These are phyloP conservation scores for Sodiomyces alkalinus DNA, from an alignment of 2,329 filamentous ascomycete species.

Conservation along the genomic window DNA sequence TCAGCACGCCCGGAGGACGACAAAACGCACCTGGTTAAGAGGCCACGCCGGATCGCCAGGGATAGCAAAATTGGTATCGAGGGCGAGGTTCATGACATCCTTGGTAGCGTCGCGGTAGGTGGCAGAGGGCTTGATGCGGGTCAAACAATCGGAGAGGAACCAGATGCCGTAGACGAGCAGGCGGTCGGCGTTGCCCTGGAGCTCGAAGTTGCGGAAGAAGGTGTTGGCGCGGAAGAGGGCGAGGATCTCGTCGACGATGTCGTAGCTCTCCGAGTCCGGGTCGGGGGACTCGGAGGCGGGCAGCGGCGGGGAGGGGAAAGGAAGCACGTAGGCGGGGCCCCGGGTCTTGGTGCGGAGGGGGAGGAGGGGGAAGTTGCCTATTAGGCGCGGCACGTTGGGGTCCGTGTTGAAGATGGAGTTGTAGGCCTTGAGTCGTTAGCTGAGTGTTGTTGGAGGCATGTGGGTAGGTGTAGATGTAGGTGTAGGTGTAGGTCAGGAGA, in stretches of 20 bases:
- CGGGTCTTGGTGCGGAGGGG: constrained; percentile 89
- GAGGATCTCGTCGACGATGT: constrained; percentile 88
- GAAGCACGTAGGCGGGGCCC: constrained; percentile 83
- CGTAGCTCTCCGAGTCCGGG: constrained; percentile 83
- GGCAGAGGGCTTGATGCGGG: constrained; percentile 69
- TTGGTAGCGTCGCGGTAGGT: constrained; percentile 43
- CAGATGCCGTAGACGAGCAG: constrained; percentile 94
- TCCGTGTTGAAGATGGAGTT: constrained; percentile 91
- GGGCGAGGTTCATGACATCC: constrained; percentile 77
- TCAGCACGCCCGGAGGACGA: constrained; percentile 2
- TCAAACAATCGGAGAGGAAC: constrained; percentile 80
- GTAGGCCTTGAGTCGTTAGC: constrained; percentile 84
- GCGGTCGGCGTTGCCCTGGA: constrained; percentile 87
- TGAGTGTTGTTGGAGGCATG: too few relatives aligned
- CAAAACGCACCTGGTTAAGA: constrained; percentile 57
- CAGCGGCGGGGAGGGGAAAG: constrained; percentile 39
- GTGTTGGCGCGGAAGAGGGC: constrained; percentile 93
- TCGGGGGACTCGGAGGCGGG: constrained; percentile 51
- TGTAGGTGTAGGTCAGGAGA: constrained; percentile 11
- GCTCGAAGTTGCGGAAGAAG: constrained; percentile 98
- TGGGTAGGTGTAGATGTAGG: too few relatives aligned
- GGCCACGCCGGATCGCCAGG: constrained; percentile 89
- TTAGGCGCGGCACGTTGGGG: constrained; percentile 44
- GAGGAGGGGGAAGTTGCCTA: constrained; percentile 89
- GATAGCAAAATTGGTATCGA: constrained; percentile 86